Percentiles rank a stretch among this genome's conserved stretches.
Evolutionary conservation across 2,329 filamentous ascomycete genomes (phyloP).

Genomic region (Stemphylium vesicarium): DNA sequence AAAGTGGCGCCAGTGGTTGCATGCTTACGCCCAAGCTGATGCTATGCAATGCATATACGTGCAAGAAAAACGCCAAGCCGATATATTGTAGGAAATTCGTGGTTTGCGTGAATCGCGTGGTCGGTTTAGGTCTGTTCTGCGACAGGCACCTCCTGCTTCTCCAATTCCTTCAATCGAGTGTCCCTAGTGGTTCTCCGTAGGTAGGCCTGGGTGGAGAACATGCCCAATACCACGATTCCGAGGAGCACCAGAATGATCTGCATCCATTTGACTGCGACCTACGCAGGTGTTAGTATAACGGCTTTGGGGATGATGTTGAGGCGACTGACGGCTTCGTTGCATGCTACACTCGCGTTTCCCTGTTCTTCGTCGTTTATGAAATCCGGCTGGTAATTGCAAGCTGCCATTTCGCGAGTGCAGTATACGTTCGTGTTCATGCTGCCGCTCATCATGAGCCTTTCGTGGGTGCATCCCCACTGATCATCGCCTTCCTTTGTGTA

Average conservation of each 20-base stretch:
- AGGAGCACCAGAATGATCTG: constrained; percentile 33
- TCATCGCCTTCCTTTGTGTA: constrained; percentile 35
- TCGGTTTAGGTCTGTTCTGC: not conserved
- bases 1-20: not conserved
- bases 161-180: constrained; percentile 5
- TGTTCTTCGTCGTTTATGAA: constrained; percentile 20
- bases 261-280: constrained; percentile 39
- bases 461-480: constrained; percentile 31
- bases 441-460: constrained; percentile 27
- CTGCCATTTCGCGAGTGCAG: constrained; percentile 37
- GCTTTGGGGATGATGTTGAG: not conserved
- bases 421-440: constrained; percentile 35
- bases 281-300: constrained; percentile 1
- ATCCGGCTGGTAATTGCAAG: constrained; percentile 31
- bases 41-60: not conserved
- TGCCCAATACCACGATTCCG: constrained; percentile 22
- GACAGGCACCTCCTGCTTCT: not conserved
- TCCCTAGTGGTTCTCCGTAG: constrained; percentile 29
- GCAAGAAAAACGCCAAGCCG: not conserved
- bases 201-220: constrained; percentile 33
- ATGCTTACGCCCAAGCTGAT: not conserved
- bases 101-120: not conserved
- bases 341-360: constrained; percentile 25
- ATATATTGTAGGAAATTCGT: constrained; percentile 1
- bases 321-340: constrained; percentile 35